Evolutionary conservation across 306 rosid species (phyloP).

Genomic region (Nissolia schottii): DNA sequence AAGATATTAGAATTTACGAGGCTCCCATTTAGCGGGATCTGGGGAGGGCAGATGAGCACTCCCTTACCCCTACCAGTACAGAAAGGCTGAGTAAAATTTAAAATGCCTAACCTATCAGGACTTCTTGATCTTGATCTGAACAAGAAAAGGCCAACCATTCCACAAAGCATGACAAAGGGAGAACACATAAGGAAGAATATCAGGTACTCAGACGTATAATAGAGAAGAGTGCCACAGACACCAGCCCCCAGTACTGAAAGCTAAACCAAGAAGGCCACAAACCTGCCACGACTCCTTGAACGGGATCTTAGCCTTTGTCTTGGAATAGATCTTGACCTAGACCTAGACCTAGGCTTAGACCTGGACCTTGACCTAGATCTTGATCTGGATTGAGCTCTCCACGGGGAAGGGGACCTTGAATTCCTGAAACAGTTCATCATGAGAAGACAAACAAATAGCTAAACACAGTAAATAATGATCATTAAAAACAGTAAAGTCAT

Average conservation of each 20-base stretch:
- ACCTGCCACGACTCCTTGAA: slow-evolving; percentile 93
- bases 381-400: slow-evolving; percentile 71
- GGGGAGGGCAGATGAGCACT: too few relatives aligned
- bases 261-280: slow-evolving; percentile 21
- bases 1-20: slow-evolving; percentile 16
- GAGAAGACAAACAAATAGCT: neutral
- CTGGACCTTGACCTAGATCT: slow-evolving; percentile 53
- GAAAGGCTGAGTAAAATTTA: neutral
- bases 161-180: neutral
- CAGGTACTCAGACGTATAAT: neutral
- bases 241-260: neutral
- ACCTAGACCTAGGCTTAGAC: slow-evolving; percentile 53
- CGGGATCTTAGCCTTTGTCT: slow-evolving; percentile 63
- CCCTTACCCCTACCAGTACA: too few relatives aligned
- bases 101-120: slow-evolving; percentile 59
- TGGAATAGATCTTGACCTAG: slow-evolving; percentile 54
- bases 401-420: slow-evolving; percentile 79
- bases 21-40: too few relatives aligned
- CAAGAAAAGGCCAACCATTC: slow-evolving; percentile 14
- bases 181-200: neutral
- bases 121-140: slow-evolving; percentile 85
- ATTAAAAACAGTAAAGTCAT: neutral
- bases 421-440: slow-evolving; percentile 36
- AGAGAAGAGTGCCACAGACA: neutral
- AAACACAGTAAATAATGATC: neutral